Conservation (phyloP, 2,329 filamentous ascomycete genomes). For the Elsinoe fawcettii region DNA sequence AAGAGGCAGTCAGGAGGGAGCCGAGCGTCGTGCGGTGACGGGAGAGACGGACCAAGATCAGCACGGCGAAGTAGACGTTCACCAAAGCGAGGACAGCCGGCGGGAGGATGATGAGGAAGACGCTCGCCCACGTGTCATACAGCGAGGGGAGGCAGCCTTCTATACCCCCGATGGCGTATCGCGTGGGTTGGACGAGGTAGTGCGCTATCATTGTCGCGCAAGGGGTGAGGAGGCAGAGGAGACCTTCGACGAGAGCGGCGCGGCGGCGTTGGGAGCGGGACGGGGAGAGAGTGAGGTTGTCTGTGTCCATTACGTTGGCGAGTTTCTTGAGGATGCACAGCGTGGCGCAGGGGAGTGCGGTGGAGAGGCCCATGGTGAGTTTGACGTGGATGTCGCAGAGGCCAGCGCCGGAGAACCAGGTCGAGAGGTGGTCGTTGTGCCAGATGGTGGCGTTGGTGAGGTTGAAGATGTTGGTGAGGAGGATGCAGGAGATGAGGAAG, state of each 20-base stretch:
- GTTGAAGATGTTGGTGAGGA: conserved; percentile 50
- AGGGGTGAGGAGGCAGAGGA: conserved; percentile 51
- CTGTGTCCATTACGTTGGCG: conserved; percentile 53
- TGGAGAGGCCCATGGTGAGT: conserved; percentile 45
- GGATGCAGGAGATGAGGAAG: conserved; percentile 49
- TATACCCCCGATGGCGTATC: conserved; percentile 53
- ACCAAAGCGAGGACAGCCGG: conserved; percentile 47
- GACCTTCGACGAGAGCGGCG: conserved; percentile 43
- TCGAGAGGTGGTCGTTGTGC: conserved; percentile 48
- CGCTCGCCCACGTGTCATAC: conserved; percentile 50
- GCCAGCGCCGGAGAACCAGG: conserved; percentile 51
- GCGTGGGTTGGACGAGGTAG: conserved; percentile 51
- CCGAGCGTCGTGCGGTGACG: conserved; percentile 53
- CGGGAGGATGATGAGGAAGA: conserved; percentile 50
- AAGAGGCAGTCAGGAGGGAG: conserved; percentile 46
- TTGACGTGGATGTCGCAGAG: conserved; percentile 60
- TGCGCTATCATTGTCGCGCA: conserved; percentile 49
- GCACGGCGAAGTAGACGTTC: conserved; percentile 52
- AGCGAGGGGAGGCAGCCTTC: conserved; percentile 50
- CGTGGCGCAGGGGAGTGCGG: conserved; percentile 47
- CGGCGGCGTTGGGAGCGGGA: conserved; percentile 42
- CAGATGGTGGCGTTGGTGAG: conserved; percentile 58
- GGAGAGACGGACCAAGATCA: conserved; percentile 54
- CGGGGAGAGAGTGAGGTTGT: conserved; percentile 45
- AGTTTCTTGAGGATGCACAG: conserved; percentile 54